Base-by-base conservation (phyloP, 2,329 filamentous ascomycete species). In the Didymella segeticola region DNA sequence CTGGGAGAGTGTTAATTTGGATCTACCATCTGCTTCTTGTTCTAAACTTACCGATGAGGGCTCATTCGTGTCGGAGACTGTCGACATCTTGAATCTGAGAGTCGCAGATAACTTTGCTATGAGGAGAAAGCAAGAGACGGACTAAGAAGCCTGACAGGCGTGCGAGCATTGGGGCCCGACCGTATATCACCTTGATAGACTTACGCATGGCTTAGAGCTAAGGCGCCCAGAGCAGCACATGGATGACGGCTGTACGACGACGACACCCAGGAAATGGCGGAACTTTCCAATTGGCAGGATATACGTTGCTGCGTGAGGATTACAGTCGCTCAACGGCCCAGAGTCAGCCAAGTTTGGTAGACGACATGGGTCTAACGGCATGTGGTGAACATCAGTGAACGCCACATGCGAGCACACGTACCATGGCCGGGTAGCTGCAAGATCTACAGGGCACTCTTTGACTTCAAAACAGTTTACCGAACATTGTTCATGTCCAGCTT, bases 41-140 rank as follows among this genome's bases (percentile, higher is more conserved):
- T 12, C 14, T 4, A 14, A 17, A 56, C 60, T 53, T 42, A 62
- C 60, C 34, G 47, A 27, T 38, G 56, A 27, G 31, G 56, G 53
- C 20, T 39, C 53, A 25, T 49, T 48, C 17, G 38, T 53, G 33
- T 49, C 42, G 5, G 43, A 31, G 23, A 57, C 17, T 26, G 58
- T 57, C 17, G 60, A 63, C 60, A 63, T 63, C 5, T 39, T 53
- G 52, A 36, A 53, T 31, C 26, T 45, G 22, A 42, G 48, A 26
- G 17, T 30, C 39, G 41, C 39, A 36, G 22, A 20, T 20, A 34
- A 12, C 12, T 43, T 9, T 20, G 41, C 39, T 30, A n/a, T 23
- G 14, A 36, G 27, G 29, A 43, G 29, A 42, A 15, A 37, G 20
- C 38, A 47, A 22, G 26, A 38, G n/a, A 25, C 17, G 17, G n/a